These are phyloP conservation scores for Calocera viscosa DNA, from an alignment of 768 basidiomycete genomes.

Conservation along the genomic window DNA sequence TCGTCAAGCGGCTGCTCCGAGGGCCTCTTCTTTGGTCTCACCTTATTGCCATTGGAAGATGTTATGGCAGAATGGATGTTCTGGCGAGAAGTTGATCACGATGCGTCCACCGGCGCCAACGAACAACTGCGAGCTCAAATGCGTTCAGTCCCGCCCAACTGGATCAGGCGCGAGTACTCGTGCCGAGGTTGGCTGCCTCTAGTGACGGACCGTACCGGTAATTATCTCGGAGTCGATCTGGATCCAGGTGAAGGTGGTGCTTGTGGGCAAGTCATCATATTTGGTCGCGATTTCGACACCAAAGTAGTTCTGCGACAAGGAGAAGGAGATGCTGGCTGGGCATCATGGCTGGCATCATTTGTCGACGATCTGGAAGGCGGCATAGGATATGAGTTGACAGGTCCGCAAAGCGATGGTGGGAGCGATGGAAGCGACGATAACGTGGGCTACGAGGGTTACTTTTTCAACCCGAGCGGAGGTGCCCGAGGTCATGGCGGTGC, in stretches of 20 bases:
- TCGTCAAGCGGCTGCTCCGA: slow-evolving; percentile 76
- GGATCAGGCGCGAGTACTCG: slow-evolving; percentile 83
- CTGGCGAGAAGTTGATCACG: slow-evolving; percentile 88
- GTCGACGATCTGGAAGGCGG: slow-evolving; percentile 86
- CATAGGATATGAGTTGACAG: slow-evolving; percentile 74
- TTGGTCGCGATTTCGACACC: slow-evolving; percentile 97
- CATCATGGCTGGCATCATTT: slow-evolving; percentile 80
- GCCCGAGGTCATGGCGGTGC: slow-evolving; percentile 64
- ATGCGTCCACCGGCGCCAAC: slow-evolving; percentile 76
- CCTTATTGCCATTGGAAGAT: slow-evolving; percentile 82
- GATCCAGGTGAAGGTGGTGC: slow-evolving; percentile 67
- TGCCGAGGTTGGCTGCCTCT: slow-evolving; percentile 95
- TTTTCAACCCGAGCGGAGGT: slow-evolving; percentile 64
- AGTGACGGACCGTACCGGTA: slow-evolving; percentile 83
- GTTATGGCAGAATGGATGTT: slow-evolving; percentile 92
- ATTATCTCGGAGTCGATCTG: slow-evolving; percentile 92
- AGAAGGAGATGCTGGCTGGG: slow-evolving; percentile 87
- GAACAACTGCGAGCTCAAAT: slow-evolving; percentile 55
- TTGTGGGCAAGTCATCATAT: slow-evolving; percentile 89
- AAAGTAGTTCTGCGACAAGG: slow-evolving; percentile 93
- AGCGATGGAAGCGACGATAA: slow-evolving; percentile 72
- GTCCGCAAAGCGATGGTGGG: slow-evolving; percentile 32
- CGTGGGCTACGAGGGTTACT: slow-evolving; percentile 77
- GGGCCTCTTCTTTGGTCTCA: slow-evolving; percentile 91
- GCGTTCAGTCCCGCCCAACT: slow-evolving; percentile 79